A percentile compares a stretch with the other conserved stretches of the same genome.
Evolutionary conservation across 2,329 filamentous ascomycete genomes (phyloP).

Genomic region (Aspergillus thermomutatus): DNA sequence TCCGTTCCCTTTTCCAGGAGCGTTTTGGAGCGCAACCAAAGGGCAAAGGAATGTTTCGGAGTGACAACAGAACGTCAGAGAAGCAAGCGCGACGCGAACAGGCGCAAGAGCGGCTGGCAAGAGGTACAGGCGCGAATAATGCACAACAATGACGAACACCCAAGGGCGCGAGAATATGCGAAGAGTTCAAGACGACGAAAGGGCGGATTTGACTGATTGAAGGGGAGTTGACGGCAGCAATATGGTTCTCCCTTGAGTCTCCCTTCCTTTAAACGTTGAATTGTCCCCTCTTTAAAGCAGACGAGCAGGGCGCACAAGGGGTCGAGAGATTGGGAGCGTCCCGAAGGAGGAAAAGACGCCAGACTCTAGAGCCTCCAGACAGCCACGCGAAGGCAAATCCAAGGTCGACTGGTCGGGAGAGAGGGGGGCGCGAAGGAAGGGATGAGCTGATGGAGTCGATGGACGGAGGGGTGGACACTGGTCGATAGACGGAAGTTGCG

Average conservation of each 20-base stretch:
- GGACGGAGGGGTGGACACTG: slow-evolving; percentile 14
- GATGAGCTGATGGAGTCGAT: slow-evolving; percentile 5
- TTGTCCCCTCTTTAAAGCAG: slow-evolving; percentile 8
- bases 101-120: slow-evolving; percentile 18
- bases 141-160: slow-evolving; percentile 11
- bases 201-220: slow-evolving; percentile 13
- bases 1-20: slow-evolving; percentile 3
- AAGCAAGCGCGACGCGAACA: slow-evolving; percentile 20
- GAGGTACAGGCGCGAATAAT: slow-evolving; percentile 15
- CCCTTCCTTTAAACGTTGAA: slow-evolving; percentile 20
- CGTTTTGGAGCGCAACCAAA: slow-evolving; percentile 13
- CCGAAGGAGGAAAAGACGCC: slow-evolving; percentile 9
- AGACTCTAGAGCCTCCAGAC: slow-evolving; percentile 1
- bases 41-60: slow-evolving; percentile 30
- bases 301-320: slow-evolving; percentile 19
- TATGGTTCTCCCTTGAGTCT: slow-evolving; percentile 21
- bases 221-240: slow-evolving; percentile 17
- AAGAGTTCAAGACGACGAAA: slow-evolving; percentile 10
- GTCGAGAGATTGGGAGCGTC: slow-evolving; percentile 8
- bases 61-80: slow-evolving; percentile 22
- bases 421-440: slow-evolving; percentile 14
- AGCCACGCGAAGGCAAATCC: slow-evolving; percentile 20
- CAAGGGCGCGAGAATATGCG: slow-evolving; percentile 10
- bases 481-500: slow-evolving; percentile 22
- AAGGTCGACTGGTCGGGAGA: slow-evolving; percentile 13